Conservation (phyloP, 2,329 filamentous ascomycete genomes). For the Fusarium tjaetaba region DNA sequence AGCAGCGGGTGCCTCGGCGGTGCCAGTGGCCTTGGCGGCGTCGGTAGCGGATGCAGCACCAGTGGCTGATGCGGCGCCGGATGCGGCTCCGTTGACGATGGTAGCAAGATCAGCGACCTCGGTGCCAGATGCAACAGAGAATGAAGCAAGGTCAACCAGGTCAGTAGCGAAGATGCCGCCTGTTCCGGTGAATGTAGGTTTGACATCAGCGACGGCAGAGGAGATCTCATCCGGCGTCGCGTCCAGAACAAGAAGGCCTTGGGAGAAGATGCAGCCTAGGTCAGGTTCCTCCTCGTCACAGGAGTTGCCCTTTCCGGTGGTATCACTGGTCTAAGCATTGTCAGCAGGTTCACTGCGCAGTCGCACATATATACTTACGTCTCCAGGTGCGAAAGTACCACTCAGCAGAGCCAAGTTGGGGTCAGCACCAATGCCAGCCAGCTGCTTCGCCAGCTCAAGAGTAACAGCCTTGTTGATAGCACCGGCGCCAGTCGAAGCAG, state of each 20-base stretch:
- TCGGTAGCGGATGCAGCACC: not conserved
- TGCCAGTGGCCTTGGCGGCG: not conserved
- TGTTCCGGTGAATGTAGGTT: conserved; percentile 8
- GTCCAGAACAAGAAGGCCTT: not conserved
- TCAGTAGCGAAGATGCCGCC: conserved; percentile 7
- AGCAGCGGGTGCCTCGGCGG: not conserved
- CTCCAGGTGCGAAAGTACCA: conserved; percentile 15
- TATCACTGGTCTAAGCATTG: not conserved
- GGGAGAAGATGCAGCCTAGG: conserved; percentile 7
- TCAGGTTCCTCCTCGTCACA: conserved; percentile 13
- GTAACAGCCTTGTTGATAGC: conserved; percentile 21
- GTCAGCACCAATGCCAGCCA: conserved; percentile 8
- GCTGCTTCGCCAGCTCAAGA: conserved; percentile 1
- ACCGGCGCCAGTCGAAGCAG: not conserved
- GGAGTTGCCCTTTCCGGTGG: conserved; percentile 7
- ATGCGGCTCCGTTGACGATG: not conserved
- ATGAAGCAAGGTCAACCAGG: not conserved
- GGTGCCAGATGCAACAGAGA: not conserved
- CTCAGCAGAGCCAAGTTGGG: conserved; percentile 16
- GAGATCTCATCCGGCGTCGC: conserved; percentile 10
- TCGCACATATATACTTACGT: not conserved
- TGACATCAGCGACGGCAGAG: not conserved
- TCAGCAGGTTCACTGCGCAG: not conserved
- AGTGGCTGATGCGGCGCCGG: not conserved
- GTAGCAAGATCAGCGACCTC: conserved; percentile 11